Evolutionary conservation across 2,329 filamentous ascomycete genomes (phyloP).

Genomic region (Trichoderma koningii): DNA sequence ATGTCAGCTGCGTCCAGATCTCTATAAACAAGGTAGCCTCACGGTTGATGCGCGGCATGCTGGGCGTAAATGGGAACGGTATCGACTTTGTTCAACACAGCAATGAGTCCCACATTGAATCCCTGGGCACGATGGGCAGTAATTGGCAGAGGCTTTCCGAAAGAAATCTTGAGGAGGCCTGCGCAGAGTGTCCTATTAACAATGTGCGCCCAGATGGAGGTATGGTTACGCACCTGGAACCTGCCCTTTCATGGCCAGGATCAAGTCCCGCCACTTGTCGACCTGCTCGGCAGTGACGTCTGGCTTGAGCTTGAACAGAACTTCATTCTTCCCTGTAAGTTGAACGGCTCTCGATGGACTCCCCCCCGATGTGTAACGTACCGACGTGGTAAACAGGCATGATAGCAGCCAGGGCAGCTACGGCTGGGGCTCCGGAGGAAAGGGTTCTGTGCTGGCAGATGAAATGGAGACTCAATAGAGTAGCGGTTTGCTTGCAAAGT

Average conservation of each 20-base stretch:
- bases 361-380: neutral
- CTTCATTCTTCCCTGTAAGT: neutral
- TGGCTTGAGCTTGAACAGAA: conserved; percentile 13
- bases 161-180: conserved; percentile 4
- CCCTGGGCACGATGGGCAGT: neutral
- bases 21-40: neutral
- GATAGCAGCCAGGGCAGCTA: neutral
- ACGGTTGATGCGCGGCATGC: conserved; percentile 2
- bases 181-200: neutral
- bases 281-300: neutral
- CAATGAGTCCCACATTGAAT: neutral
- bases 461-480: neutral
- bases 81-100: neutral
- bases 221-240: neutral
- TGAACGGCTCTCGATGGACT: neutral
- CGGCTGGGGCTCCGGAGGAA: neutral
- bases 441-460: neutral
- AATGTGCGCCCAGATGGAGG: neutral
- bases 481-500: too few species aligned
- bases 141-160: neutral
- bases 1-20: neutral
- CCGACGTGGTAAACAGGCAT: conserved; percentile 12
- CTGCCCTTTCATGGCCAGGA: neutral
- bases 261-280: neutral
- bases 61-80: neutral